Evolutionary conservation across 225 moss, liverwort and hornwort genomes (phyloP), one percentile per base, ranked within the genome.

Genomic region (Climacium dendroides): DNA sequence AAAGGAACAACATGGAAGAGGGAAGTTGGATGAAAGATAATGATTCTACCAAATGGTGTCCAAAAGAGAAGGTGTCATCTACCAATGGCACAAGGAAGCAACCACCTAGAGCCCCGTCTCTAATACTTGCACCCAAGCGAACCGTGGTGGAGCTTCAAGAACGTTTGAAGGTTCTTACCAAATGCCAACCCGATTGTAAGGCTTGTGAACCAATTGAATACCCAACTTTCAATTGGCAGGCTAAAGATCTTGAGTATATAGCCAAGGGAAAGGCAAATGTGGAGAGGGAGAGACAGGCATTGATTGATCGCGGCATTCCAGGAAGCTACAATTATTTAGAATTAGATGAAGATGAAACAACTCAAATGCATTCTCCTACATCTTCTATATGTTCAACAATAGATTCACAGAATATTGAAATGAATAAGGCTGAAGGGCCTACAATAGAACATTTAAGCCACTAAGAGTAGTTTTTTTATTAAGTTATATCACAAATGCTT

Each of bases 1-100:
- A 35, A 13, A 22, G 0, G n/a, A 35, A 53, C 15, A 35, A 23
- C 9, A 35, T 35, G 35, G 76, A 53, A 34, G 35, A 35, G 5
- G 23, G 53, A 76, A 6, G 15, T 54, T 2, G 0, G 0, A 53
- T 35, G 5, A 35, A 23, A 14, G 54, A 53, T 23, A 75, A 35
- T 23, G 35, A 23, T 3, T 35, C 14, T 5, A 9, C 35, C 52
- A 75, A 20, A 32, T 1, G 0, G 1, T 12, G 1, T 20, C 4
- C 3, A 17, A 45, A 13, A 1, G 75, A 76, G 1, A 20, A 52
- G 5, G 15, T 15, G 4, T 10, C 16, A 54, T 37, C n/a, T 37
- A 77, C 6, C 2, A 54, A 10, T 77, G 4, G n/a, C 1, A 54
- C 24, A 25, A 77, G 25, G n/a, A 25, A 0, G 10, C 77, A 77